These are phyloP conservation scores for Daldinia decipiens DNA, from an alignment of 495 filamentous ascomycete species.

Conservation along the genomic window DNA sequence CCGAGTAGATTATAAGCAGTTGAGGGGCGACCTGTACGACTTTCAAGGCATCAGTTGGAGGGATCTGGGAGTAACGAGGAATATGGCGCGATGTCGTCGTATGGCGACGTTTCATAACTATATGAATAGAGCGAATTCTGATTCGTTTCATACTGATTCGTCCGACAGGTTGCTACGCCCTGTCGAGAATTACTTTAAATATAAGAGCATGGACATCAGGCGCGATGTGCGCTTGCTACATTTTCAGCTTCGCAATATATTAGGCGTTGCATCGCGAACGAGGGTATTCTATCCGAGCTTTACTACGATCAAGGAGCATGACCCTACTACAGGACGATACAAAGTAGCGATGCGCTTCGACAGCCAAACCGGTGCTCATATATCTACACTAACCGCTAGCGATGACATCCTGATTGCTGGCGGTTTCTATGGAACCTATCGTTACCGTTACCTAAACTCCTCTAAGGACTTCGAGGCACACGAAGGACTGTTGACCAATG, in stretches of 20 bases:
- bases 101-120: slow-evolving; percentile 68
- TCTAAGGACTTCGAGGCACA: slow-evolving; percentile 56
- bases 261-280: slow-evolving; percentile 77
- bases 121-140: slow-evolving; percentile 55
- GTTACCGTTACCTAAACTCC: slow-evolving; percentile 66
- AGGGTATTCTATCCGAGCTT: slow-evolving; percentile 79
- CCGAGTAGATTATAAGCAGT: slow-evolving; percentile 56
- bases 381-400: slow-evolving; percentile 77
- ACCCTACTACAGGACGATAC: slow-evolving; percentile 59
- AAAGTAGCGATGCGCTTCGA: slow-evolving; percentile 71
- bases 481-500: slow-evolving; percentile 73
- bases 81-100: slow-evolving; percentile 68
- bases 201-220: slow-evolving; percentile 73
- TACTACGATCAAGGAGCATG: slow-evolving; percentile 65
- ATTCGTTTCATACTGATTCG: slow-evolving; percentile 52
- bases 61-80: slow-evolving; percentile 68
- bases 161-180: slow-evolving; percentile 52
- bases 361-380: slow-evolving; percentile 59
- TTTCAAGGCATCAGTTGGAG: slow-evolving; percentile 84
- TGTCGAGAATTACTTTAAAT: slow-evolving; percentile 71
- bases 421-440: slow-evolving; percentile 84
- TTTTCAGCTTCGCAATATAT: slow-evolving; percentile 89
- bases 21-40: slow-evolving; percentile 70
- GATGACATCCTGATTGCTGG: slow-evolving; percentile 79
- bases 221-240: slow-evolving; percentile 75